Base-by-base conservation (phyloP, 129 eudicot genomes). In the Tanacetum coccineum region DNA sequence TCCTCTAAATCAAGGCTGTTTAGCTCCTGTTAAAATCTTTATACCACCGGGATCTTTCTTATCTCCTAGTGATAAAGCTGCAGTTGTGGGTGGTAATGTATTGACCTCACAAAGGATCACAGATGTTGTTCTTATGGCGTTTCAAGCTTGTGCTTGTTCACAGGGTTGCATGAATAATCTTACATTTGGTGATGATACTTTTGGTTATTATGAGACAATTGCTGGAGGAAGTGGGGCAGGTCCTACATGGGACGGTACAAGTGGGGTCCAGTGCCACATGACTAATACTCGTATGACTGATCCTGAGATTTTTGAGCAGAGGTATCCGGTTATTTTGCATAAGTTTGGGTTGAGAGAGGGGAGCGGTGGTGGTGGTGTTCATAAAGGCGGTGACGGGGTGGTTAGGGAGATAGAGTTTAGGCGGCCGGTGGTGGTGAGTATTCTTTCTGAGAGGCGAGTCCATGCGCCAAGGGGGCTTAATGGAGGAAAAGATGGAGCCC, bases 141-240 rank as follows among this genome's bases (percentile, higher is more conserved):
- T 93, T 70, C 88, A 89, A 75, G 96, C 99, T 1, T 93, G 96
- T 59, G 96, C 99, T 59, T 93, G 99, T 55, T 93, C 99, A 21
- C 96, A 93, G 62, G 99, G 99, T 26, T 93, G 99, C 72, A 93
- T 93, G 99, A 93, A 93, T 56, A 93, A 93, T 68, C 82, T 93
- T 44, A 93, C 99, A 46, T 93, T 93, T 69, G 98, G 98, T 70
- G 98, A 93, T 7, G 74, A 86, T n/a, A 86, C 91, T 1, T 93
- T 93, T 30, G 98, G 98, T 4, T 93, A 93, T 68, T 93, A 93
- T 6, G 98, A 93, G 74, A 93, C 98, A 4, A 93, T 93, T 48
- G 98, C 91, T n/a, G 98, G 98, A 19, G 98, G 98, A 46, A 79
- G 96, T 45, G 98, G 98, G 47, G 98, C 98, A 0, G 98, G 98